phyloP scores from a whole-genome alignment of 371 early-diverging fungal species.

The Circinella umbellata region DNA sequence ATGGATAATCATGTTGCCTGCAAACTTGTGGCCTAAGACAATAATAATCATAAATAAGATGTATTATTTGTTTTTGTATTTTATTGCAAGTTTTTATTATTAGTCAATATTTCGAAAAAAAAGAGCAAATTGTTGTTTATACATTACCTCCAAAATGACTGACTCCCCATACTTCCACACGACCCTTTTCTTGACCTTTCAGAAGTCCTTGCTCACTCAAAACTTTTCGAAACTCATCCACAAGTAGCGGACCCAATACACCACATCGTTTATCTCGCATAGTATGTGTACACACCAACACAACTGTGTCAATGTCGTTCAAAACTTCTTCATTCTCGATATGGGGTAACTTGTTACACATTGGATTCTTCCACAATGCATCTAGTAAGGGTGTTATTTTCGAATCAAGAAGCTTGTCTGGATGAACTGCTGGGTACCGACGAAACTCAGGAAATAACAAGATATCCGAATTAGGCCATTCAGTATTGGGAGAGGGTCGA shows the following conservation, averaged over 20 bases:
- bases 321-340: slow-evolving; percentile 19
- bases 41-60: not conserved
- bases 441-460: slow-evolving; percentile 50
- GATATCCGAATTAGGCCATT: slow-evolving; percentile 31
- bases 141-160: slow-evolving; percentile 54
- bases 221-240: slow-evolving; percentile 40
- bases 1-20: slow-evolving; percentile 56
- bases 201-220: slow-evolving; percentile 31
- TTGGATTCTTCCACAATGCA: slow-evolving; percentile 33
- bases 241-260: slow-evolving; percentile 42
- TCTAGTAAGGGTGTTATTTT: slow-evolving; percentile 24
- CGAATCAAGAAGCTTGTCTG: slow-evolving; percentile 10
- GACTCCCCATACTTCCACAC: slow-evolving; percentile 49
- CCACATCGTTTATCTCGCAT: slow-evolving; percentile 54
- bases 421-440: slow-evolving; percentile 23
- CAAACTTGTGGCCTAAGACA: slow-evolving; percentile 51
- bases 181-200: slow-evolving; percentile 13
- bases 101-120: not conserved
- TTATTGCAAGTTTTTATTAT: not conserved
- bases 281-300: slow-evolving; percentile 52
- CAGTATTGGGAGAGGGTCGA: slow-evolving; percentile 16
- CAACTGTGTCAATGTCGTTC: slow-evolving; percentile 35
- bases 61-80: not conserved
- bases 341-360: slow-evolving; percentile 6
- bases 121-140: not conserved